phyloP scores from a whole-genome alignment of 441 rosid genomes.

The Gossypium lobatum region DNA sequence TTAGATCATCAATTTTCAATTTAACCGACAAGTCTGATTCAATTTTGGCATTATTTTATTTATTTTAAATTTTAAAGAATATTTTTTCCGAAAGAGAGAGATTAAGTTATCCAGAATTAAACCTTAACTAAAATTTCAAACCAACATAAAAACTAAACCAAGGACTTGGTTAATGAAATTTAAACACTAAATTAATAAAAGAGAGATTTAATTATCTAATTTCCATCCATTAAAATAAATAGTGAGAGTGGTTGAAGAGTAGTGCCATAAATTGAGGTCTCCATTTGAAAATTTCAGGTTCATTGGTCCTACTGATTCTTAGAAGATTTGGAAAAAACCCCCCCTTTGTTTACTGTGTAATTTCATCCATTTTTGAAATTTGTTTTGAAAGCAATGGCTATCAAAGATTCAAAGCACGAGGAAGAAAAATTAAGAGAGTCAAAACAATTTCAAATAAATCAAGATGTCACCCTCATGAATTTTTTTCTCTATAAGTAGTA shows the following conservation, averaged over 20 bases:
- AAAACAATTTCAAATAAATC: not conserved
- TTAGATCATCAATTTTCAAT: too few relatives aligned
- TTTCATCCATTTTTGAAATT: conserved; percentile 33
- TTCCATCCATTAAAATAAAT: not conserved
- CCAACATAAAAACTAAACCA: too few relatives aligned
- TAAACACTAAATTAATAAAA: too few relatives aligned
- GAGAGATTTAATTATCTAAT: not conserved
- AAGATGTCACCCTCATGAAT: not conserved
- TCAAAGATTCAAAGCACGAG: conserved; percentile 12
- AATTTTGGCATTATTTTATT: too few relatives aligned
- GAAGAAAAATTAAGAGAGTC: not conserved
- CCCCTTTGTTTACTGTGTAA: conserved; percentile 34
- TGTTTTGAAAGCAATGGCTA: conserved; percentile 18
- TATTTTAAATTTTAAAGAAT: too few relatives aligned
- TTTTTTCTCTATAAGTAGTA: too few relatives aligned
- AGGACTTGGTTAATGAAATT: too few relatives aligned
- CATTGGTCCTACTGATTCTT: not conserved
- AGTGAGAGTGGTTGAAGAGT: conserved; percentile 4
- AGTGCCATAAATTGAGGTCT: not conserved
- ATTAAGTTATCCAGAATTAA: too few relatives aligned
- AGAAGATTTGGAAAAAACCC: not conserved
- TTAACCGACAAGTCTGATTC: too few relatives aligned
- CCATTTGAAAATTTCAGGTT: not conserved
- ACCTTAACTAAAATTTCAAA: too few relatives aligned
- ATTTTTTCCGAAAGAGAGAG: too few relatives aligned